A percentile compares a stretch with the other conserved stretches of the same genome.
These are phyloP conservation scores for Alopecurus myosuroides DNA, from an alignment of 176 grass and related monocot genomes.

Conservation along the genomic window DNA sequence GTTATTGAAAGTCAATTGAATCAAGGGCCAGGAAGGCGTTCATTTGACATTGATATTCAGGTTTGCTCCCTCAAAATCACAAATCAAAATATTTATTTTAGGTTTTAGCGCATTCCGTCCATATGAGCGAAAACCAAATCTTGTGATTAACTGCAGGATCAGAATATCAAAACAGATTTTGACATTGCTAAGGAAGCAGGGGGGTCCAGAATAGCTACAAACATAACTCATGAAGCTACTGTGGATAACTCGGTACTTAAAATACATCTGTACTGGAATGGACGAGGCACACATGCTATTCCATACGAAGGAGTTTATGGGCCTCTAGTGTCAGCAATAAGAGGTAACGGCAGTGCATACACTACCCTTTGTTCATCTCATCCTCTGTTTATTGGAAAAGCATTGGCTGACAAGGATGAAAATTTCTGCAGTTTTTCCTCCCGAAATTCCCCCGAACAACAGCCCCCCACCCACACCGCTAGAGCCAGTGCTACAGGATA, in stretches of 20 bases:
- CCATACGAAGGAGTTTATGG: constrained; percentile 50
- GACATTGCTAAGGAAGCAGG: constrained; percentile 36
- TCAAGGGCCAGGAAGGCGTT: constrained; percentile 24
- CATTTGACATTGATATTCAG: constrained; percentile 65
- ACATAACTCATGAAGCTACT: constrained; percentile 9
- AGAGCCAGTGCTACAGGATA: neutral
- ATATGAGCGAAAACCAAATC: neutral
- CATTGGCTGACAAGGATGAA: constrained; percentile 1
- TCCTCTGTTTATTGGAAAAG: neutral
- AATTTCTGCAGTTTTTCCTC: constrained; percentile 10
- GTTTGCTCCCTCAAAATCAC: constrained; percentile 17
- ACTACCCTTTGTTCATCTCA: neutral
- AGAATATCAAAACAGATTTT: constrained; percentile 25
- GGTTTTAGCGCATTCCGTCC: neutral
- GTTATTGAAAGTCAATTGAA: constrained; percentile 1
- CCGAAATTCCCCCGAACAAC: neutral
- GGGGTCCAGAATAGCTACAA: constrained; percentile 2
- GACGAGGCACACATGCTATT: constrained; percentile 49
- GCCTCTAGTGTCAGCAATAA: constrained; percentile 60
- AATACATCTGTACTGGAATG: constrained; percentile 61
- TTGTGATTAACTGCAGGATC: constrained; percentile 11
- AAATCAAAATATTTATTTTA: neutral
- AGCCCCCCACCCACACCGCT: neutral
- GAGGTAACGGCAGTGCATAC: neutral
- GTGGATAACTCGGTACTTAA: constrained; percentile 11